These are phyloP conservation scores for Ilex aquifolium DNA, from an alignment of 257 asterid genomes.

Conservation along the genomic window DNA sequence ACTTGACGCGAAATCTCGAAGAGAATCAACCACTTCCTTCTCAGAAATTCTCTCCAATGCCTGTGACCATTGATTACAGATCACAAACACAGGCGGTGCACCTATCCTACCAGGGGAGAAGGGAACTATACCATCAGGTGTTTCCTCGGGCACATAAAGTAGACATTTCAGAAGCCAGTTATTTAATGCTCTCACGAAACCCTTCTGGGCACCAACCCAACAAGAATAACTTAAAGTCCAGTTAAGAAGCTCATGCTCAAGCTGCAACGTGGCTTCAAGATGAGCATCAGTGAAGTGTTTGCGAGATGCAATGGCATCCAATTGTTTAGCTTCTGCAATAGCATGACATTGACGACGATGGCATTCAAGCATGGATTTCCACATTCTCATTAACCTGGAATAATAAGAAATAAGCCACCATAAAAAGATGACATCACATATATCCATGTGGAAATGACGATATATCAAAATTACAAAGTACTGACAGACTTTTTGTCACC, in stretches of 20 bases:
- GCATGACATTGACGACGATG: slow-evolving; percentile 84
- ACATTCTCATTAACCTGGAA: slow-evolving; percentile 72
- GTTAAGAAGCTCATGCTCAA: slow-evolving; percentile 66
- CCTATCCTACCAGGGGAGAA: slow-evolving; percentile 93
- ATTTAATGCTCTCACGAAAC: slow-evolving; percentile 63
- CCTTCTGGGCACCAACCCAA: slow-evolving; percentile 80
- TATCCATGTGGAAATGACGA: no score
- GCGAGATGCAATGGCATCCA: slow-evolving; percentile 65
- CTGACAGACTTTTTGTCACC: no score
- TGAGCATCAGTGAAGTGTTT: slow-evolving; percentile 69
- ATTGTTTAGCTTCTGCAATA: slow-evolving; percentile 66
- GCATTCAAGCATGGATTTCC: slow-evolving; percentile 93
- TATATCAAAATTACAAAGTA: no score
- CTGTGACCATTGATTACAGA: slow-evolving; percentile 87
- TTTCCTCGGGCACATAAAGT: slow-evolving; percentile 86
- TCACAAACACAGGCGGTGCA: slow-evolving; percentile 80
- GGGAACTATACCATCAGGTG: slow-evolving; percentile 78
- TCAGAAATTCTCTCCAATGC: slow-evolving; percentile 69
- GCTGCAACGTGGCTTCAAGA: slow-evolving; percentile 77
- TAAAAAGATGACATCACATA: neutral
- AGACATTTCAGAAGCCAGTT: slow-evolving; percentile 94
- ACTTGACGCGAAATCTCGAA: slow-evolving; percentile 66
- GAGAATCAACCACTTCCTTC: slow-evolving; percentile 69
- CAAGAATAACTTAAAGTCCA: slow-evolving; percentile 79
- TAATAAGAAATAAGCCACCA: neutral